Evolutionary conservation across 768 basidiomycete genomes (phyloP), one percentile per base, ranked within the genome.

Genomic region (Mycena capillaripes): DNA sequence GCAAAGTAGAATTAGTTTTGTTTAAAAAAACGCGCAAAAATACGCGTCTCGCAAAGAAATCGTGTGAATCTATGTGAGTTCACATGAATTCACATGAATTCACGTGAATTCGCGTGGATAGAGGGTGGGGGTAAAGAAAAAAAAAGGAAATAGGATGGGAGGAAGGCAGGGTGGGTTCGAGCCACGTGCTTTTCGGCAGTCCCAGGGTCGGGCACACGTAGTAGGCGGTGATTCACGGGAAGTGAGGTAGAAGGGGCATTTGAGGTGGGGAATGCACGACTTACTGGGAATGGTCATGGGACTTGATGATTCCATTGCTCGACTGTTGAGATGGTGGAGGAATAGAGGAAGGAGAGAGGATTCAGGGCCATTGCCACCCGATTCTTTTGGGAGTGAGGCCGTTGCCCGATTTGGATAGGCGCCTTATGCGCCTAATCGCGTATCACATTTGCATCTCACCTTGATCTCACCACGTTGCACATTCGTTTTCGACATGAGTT

Each of bases 191-290:
- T 6, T 55, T 55, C 52, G n/a, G 57, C 57, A 58, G 57, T 50
- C 30, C 57, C 66, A 59, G 46, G 30, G 66, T 68, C 34, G 57
- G 57, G n/a, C 44, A 36, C 57, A 46, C 66, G 6, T 66, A 58
- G 12, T 50, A 29, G 17, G 9, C 30, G 52, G 30, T 55, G 29
- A 17, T 29, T 12, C 10, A 4, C 17, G 5, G 25, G 27, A 23
- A 12, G 30, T 16, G 16, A 16, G 4, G 25, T 23, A 25, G 3
- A 16, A 27, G 10, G 50, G 30, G 12, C 19, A 21, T 8, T 8
- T 30, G 25, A 16, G 10, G 23, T 6, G 16, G 29, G 7, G 29
- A 32, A 55, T 14, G 30, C 1, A 55, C 11, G 12, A 29, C 27
- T 1, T 9, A 52, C 12, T 4, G 50, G 16, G 14, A 29, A 23